phyloP scores from a whole-genome alignment of 2,329 filamentous ascomycete genomes.

The Pseudogymnoascus sp. region DNA sequence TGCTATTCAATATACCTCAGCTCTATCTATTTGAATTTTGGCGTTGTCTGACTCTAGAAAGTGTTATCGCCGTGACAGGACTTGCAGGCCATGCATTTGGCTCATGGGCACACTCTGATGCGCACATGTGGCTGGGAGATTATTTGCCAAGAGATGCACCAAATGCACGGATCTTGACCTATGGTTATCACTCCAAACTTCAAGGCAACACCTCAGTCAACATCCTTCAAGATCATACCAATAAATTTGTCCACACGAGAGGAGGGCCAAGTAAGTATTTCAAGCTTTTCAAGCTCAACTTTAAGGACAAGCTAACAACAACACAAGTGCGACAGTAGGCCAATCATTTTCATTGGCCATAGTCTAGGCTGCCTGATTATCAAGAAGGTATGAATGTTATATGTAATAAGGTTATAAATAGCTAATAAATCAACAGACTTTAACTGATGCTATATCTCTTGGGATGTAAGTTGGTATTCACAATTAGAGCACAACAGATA shows the following conservation, averaged over 20 bases:
- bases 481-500: neutral
- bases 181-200: conserved; percentile 10
- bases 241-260: neutral
- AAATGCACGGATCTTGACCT: conserved; percentile 14
- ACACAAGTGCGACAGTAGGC: neutral
- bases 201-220: neutral
- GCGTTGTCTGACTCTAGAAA: neutral
- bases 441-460: neutral
- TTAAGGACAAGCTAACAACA: neutral
- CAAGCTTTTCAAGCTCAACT: too few species aligned
- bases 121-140: conserved; percentile 15
- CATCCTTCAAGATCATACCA: neutral
- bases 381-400: neutral
- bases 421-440: neutral
- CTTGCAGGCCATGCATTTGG: conserved; percentile 15
- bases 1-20: neutral
- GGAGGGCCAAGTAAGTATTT: neutral
- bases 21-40: neutral
- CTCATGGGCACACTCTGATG: conserved; percentile 6
- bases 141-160: conserved; percentile 9
- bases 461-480: neutral
- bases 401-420: neutral
- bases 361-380: neutral
- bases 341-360: neutral
- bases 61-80: conserved; percentile 16